These are phyloP conservation scores for Colletotrichum limetticola DNA, from an alignment of 2,329 filamentous ascomycete species.

Conservation along the genomic window DNA sequence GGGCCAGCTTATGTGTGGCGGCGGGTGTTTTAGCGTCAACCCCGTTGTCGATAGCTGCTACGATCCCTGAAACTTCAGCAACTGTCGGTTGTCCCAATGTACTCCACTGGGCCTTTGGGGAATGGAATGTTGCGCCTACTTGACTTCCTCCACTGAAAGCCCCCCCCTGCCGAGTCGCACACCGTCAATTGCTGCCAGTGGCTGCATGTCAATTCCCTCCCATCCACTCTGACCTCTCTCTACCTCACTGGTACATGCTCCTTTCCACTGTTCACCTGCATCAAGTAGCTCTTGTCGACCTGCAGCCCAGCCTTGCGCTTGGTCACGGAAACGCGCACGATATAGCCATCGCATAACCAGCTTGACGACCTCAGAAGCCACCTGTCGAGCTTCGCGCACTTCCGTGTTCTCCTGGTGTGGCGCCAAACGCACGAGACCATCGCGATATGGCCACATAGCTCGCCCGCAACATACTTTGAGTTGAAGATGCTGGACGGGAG, in stretches of 20 bases:
- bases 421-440: conserved; percentile 7
- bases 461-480: conserved; percentile 11
- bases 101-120: not conserved
- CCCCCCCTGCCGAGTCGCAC: conserved; percentile 25
- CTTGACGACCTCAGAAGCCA: not conserved
- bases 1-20: conserved; percentile 25
- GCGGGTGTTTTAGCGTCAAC: conserved; percentile 24
- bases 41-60: conserved; percentile 24
- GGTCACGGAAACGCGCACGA: not conserved
- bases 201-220: conserved; percentile 28
- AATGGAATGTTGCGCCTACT: not conserved
- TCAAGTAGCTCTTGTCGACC: conserved; percentile 7
- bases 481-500: conserved; percentile 35
- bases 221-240: conserved; percentile 9
- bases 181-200: conserved; percentile 33
- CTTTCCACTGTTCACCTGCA: conserved; percentile 16
- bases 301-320: conserved; percentile 14
- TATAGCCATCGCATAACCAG: not conserved
- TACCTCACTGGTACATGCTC: not conserved
- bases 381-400: conserved; percentile 15
- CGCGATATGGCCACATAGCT: conserved; percentile 32
- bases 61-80: conserved; percentile 34
- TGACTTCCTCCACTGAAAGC: conserved; percentile 9
- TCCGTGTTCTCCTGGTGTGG: not conserved
- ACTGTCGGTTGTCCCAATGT: not conserved